Base-by-base conservation (phyloP, 2,329 filamentous ascomycete genomes). In the Mycosphaerella sp. region DNA sequence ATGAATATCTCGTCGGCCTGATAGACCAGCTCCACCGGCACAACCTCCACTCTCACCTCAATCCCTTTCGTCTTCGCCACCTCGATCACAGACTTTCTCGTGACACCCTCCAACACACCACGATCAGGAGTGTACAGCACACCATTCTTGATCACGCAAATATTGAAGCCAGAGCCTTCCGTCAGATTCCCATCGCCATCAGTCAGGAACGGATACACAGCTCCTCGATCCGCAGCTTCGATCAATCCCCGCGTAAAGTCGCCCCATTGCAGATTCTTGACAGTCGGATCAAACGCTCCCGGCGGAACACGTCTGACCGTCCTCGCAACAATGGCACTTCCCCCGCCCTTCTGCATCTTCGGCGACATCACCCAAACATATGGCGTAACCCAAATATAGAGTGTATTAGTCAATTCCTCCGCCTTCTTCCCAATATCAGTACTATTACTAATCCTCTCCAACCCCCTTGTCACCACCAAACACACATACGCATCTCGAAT, bases 301-400 rank as follows among this genome's bases (percentile, higher is more conserved):
- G 73, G 73, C 0, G 75, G 73, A 0, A 67, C 66, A 1, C 75
- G 63, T 2, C 72, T 67, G 0, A 77, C 74, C 0, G 74, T 75
- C 10, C 74, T 63, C 0, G 75, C 70, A 18, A 78, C 56, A 9
- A 78, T 63, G 0, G 75, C 73, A 2, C 52, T 67, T 4, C 28
- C 40, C 0, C 74, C 75, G 0, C 17, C 49, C 13, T 47, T 53
- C 53, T 78, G 76, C 9, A 70, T 56, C 2, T 70, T 60, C 0
- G 74, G 76, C 1, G 70, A 64, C 75, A 77, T 77, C 0, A 73
- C 70, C 76, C 75, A 78, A 2, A 77, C 62, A 44, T 75, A 79
- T 0, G 75, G 75, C 49, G 66, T 62, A 12, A 77, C 64, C 39
- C 76, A 73, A 65, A 78, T 68, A 59, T 79, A 78, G 0, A 78